Evolutionary conservation across 73 alveolate species (phyloP), one percentile per base, ranked within the genome.

Genomic region (Urostyla sp.): DNA sequence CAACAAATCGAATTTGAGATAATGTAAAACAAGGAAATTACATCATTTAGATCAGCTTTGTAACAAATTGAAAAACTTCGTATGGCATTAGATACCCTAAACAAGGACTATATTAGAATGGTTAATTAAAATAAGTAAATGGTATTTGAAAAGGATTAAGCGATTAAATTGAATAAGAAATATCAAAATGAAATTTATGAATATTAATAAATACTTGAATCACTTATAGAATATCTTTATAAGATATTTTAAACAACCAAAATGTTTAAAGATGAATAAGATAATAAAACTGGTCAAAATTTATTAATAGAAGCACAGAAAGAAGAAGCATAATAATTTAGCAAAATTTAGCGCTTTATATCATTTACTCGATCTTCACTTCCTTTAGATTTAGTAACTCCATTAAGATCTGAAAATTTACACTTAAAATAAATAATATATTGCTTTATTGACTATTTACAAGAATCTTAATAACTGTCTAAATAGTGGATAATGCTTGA

Each of bases 81-180:
- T 13, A 1, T 5, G 24, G 79, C 44, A 2, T 50, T 63, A 27
- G 79, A 36, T 10, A 63, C 37, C 15, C 53, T 63, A 8, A 57
- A 63, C 31, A 63, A 63, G 44, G 79, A 63, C 50, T 63, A 63
- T 38, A 26, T 63, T 38, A 63, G 44, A 63, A 63, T 63, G 79
- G 79, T 63, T 10, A 43, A 57, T 37, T 23, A 63, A 63, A 38
- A 60, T 46, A 63, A 63, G 31, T 15, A 18, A n/a, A 34, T 63
- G 50, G 32, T 20, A 21, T 57, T 43, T 63, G 79, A 63, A 6
- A n/a, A 43, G 20, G 27, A 34, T 3, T 38, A 11, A 24, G 23
- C 44, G 20, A 63, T 43, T 24, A 50, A 36, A 5, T 2, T 5
- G 27, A 63, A 63, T 43, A 60, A 36, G 8, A 20, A n/a, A 1